Evolutionary conservation across 1,139 yeast species (phyloP).

Genomic region (Candida neerlandica): DNA sequence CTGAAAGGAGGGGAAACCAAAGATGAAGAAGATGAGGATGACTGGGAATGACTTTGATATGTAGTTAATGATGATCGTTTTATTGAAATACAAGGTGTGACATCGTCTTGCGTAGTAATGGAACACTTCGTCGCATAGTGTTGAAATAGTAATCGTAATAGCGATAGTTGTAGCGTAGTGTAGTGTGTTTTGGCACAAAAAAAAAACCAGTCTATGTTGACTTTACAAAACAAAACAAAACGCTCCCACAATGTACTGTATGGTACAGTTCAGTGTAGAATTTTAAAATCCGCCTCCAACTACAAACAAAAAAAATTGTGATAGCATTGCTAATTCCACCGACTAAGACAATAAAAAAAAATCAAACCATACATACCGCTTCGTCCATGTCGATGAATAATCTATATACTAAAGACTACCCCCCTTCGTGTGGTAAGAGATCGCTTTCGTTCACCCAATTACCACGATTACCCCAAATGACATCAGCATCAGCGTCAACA

Average conservation of each 20-base stretch:
- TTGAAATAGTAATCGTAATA: not conserved
- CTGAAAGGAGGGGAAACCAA: conserved; percentile 1
- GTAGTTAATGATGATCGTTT: not conserved
- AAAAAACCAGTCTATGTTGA: not conserved
- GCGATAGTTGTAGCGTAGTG: not conserved
- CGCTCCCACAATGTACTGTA: too few relatives aligned
- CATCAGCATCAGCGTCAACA: conserved; percentile 9
- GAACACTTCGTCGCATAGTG: not conserved
- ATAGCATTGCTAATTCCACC: conserved; percentile 1
- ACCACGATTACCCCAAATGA: conserved; percentile 6
- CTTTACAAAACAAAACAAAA: conserved; percentile 1
- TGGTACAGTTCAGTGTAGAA: not conserved
- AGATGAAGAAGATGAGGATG: conserved; percentile 39
- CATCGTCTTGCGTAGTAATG: too few relatives aligned
- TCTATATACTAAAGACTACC: conserved; percentile 4
- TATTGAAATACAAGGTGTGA: not conserved
- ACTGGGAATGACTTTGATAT: conserved; percentile 43
- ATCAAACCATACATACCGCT: not conserved
- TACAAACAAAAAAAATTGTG: not conserved
- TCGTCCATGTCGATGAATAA: not conserved
- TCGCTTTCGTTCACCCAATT: not conserved
- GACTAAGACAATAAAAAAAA: not conserved
- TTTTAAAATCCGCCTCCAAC: too few relatives aligned
- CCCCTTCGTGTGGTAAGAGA: conserved; percentile 4
- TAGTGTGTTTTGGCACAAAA: not conserved